Evolutionary conservation across 164 flowering plant genomes (phyloP).

Genomic region (Sedum album): DNA sequence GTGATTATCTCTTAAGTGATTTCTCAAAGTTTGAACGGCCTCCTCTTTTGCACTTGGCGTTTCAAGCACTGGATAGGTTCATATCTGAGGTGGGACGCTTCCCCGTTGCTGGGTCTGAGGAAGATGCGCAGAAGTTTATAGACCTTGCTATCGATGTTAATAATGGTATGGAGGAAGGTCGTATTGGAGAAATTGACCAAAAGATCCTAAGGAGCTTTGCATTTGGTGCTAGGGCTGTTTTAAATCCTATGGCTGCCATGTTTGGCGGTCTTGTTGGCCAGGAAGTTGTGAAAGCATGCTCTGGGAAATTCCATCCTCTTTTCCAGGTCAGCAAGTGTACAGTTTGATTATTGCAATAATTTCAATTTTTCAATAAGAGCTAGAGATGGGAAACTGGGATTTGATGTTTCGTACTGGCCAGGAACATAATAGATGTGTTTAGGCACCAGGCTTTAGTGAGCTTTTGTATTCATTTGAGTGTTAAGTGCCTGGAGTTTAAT

Average conservation of each 20-base stretch:
- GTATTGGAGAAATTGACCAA: conserved; percentile 43
- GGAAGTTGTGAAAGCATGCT: conserved; percentile 87
- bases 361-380: neutral
- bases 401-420: neutral
- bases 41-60: conserved; percentile 70
- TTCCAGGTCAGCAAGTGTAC: conserved; percentile 44
- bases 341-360: neutral
- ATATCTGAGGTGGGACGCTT: conserved; percentile 44
- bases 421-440: neutral
- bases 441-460: neutral
- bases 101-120: conserved; percentile 74
- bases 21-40: conserved; percentile 83
- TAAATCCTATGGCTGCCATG: conserved; percentile 97
- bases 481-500: neutral
- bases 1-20: conserved; percentile 75
- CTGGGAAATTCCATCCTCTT: conserved; percentile 89
- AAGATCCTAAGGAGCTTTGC: conserved; percentile 60
- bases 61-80: conserved; percentile 69
- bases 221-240: conserved; percentile 70
- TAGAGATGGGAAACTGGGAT: neutral
- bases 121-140: conserved; percentile 54
- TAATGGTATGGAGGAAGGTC: conserved; percentile 13
- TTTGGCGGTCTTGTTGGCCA: conserved; percentile 90
- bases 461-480: neutral
- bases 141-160: too few relatives aligned